Evolutionary conservation across 805 yeast species (phyloP).

Genomic region (Spathaspora hagerdaliae): DNA sequence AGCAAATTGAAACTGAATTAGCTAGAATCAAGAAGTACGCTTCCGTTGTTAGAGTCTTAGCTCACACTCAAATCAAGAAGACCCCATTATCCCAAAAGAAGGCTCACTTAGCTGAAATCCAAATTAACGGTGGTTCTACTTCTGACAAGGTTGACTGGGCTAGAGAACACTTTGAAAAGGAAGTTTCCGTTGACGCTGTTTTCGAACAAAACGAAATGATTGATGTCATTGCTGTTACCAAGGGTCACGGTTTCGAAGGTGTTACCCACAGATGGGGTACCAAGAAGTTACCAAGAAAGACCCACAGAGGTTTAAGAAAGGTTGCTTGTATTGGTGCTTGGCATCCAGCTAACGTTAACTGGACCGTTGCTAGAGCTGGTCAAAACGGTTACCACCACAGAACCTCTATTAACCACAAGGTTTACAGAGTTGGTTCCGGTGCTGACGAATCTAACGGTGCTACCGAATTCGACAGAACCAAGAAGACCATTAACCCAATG

Average conservation of each 20-base stretch:
- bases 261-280: slow-evolving; percentile 99
- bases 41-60: slow-evolving; percentile 96
- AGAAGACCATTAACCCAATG: slow-evolving; percentile 98
- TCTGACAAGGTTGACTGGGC: slow-evolving; percentile 99
- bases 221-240: slow-evolving; percentile 98
- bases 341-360: slow-evolving; percentile 99
- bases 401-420: slow-evolving; percentile 99
- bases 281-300: slow-evolving; percentile 99
- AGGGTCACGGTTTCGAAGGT: slow-evolving; percentile 99
- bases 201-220: slow-evolving; percentile 98
- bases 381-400: slow-evolving; percentile 99
- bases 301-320: slow-evolving; percentile 99
- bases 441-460: slow-evolving; percentile 93
- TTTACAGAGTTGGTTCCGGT: slow-evolving; percentile 98
- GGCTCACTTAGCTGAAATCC: slow-evolving; percentile 99
- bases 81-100: slow-evolving; percentile 99
- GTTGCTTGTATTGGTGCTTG: slow-evolving; percentile 99
- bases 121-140: slow-evolving; percentile 98
- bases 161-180: slow-evolving; percentile 97
- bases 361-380: slow-evolving; percentile 99
- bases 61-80: slow-evolving; percentile 99
- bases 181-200: slow-evolving; percentile 91
- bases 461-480: slow-evolving; percentile 98
- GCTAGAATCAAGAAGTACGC: slow-evolving; percentile 99
- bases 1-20: slow-evolving; percentile 88